A percentile compares a stretch with the other conserved stretches of the same genome.
These are phyloP conservation scores for Stellera chamaejasme DNA, from an alignment of 345 rosid genomes.

Conservation along the genomic window DNA sequence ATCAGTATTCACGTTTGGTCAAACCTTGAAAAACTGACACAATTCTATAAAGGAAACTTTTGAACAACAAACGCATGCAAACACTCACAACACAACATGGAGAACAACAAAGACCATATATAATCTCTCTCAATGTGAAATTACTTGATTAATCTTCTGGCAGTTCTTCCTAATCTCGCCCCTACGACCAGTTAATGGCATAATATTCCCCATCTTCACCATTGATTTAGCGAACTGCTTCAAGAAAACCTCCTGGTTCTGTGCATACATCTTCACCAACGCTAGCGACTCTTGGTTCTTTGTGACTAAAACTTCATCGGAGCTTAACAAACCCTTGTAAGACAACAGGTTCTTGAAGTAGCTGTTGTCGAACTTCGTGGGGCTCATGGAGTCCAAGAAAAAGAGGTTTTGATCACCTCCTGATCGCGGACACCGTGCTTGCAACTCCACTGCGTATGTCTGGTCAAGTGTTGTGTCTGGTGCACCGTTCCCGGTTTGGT, in stretches of 20 bases:
- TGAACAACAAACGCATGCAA: too few relatives aligned
- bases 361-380: slow-evolving; percentile 57
- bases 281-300: slow-evolving; percentile 40
- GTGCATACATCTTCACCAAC: slow-evolving; percentile 48
- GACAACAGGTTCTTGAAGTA: slow-evolving; percentile 63
- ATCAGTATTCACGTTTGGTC: too few relatives aligned
- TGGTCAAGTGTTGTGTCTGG: slow-evolving; percentile 49
- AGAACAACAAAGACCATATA: too few relatives aligned
- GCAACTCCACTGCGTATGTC: slow-evolving; percentile 33
- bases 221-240: slow-evolving; percentile 67
- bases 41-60: too few relatives aligned
- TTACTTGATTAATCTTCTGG: slow-evolving; percentile 39
- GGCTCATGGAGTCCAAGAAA: slow-evolving; percentile 46
- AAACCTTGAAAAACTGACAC: too few relatives aligned
- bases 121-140: too few relatives aligned
- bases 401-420: slow-evolving; percentile 59
- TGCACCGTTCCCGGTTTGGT: slow-evolving; percentile 56
- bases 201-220: slow-evolving; percentile 68
- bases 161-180: slow-evolving; percentile 62
- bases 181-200: slow-evolving; percentile 55
- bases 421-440: slow-evolving; percentile 35
- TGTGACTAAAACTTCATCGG: slow-evolving; percentile 62
- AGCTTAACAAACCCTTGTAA: slow-evolving; percentile 58
- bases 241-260: slow-evolving; percentile 45
- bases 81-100: too few relatives aligned